Percentiles rank a stretch among this genome's conserved stretches.
phyloP scores from a whole-genome alignment of 441 rosid species.

The Arabidopsis hybrid region DNA sequence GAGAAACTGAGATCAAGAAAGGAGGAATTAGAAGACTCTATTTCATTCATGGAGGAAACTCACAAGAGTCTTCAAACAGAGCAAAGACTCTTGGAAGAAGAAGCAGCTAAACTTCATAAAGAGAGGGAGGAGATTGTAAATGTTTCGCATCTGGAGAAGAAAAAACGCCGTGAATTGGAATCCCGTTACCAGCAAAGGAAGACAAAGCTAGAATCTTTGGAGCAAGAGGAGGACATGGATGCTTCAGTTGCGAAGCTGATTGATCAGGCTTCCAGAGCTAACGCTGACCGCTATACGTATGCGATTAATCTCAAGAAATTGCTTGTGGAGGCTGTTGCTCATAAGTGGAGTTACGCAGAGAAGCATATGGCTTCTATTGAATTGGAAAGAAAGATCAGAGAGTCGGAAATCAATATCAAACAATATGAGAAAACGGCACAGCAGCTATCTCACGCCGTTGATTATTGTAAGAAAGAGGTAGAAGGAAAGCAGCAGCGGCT shows the following conservation, averaged over 20 bases:
- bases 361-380: slow-evolving; percentile 77
- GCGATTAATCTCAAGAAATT: slow-evolving; percentile 69
- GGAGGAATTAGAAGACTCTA: slow-evolving; percentile 66
- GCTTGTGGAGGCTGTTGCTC: slow-evolving; percentile 65
- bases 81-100: slow-evolving; percentile 73
- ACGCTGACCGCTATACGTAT: slow-evolving; percentile 54
- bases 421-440: slow-evolving; percentile 73
- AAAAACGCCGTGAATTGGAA: slow-evolving; percentile 64
- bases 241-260: slow-evolving; percentile 63
- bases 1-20: slow-evolving; percentile 68
- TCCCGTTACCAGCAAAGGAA: slow-evolving; percentile 69
- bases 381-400: slow-evolving; percentile 81
- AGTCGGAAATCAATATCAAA: slow-evolving; percentile 70
- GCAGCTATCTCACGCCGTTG: slow-evolving; percentile 60
- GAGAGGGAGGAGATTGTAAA: slow-evolving; percentile 77
- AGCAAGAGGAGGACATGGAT: slow-evolving; percentile 73
- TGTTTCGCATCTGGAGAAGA: slow-evolving; percentile 51
- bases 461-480: slow-evolving; percentile 71
- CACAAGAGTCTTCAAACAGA: slow-evolving; percentile 58
- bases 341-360: slow-evolving; percentile 69
- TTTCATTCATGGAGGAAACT: slow-evolving; percentile 56
- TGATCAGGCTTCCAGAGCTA: slow-evolving; percentile 67
- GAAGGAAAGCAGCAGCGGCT: slow-evolving; percentile 62
- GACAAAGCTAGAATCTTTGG: slow-evolving; percentile 65
- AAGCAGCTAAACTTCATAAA: slow-evolving; percentile 72